Conservation (phyloP, 495 filamentous ascomycete species). For the Choiromyces venosus region DNA sequence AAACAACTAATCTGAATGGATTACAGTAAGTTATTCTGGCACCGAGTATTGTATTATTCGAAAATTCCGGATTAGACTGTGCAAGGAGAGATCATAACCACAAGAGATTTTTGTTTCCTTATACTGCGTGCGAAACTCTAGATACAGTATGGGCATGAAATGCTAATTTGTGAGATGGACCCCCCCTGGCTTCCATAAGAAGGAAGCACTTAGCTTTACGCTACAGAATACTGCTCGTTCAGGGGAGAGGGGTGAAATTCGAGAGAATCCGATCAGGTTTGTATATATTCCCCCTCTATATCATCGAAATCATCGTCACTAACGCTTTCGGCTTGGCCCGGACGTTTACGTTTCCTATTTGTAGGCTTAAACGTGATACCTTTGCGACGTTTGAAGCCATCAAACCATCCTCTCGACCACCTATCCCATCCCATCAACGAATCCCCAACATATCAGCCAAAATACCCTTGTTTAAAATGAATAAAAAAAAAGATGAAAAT, state of each 20-base stretch:
- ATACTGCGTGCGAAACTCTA: background rate
- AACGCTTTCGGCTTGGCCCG: slow-evolving; percentile 18
- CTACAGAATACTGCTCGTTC: background rate
- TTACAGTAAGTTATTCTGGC: background rate
- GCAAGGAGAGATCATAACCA: background rate
- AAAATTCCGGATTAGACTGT: background rate
- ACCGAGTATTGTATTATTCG: background rate
- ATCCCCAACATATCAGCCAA: background rate
- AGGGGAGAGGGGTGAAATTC: background rate
- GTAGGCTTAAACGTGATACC: slow-evolving; percentile 34
- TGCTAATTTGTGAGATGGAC: background rate
- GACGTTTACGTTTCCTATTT: slow-evolving; percentile 32
- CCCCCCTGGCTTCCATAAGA: background rate
- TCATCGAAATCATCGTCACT: slow-evolving; percentile 31
- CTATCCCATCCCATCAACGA: slow-evolving; percentile 6
- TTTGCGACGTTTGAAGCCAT: slow-evolving; percentile 34
- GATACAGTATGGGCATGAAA: background rate
- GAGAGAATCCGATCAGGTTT: background rate
- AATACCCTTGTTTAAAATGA: background rate
- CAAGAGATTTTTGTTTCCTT: no score
- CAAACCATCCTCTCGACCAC: slow-evolving; percentile 37
- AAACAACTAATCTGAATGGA: background rate
- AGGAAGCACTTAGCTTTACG: background rate
- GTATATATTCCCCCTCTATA: slow-evolving; percentile 31
- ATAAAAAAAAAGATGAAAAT: background rate